Evolutionary conservation across 2,329 filamentous ascomycete genomes (phyloP), one percentile per base, ranked within the genome.

Genomic region (Talaromyces sp.): DNA sequence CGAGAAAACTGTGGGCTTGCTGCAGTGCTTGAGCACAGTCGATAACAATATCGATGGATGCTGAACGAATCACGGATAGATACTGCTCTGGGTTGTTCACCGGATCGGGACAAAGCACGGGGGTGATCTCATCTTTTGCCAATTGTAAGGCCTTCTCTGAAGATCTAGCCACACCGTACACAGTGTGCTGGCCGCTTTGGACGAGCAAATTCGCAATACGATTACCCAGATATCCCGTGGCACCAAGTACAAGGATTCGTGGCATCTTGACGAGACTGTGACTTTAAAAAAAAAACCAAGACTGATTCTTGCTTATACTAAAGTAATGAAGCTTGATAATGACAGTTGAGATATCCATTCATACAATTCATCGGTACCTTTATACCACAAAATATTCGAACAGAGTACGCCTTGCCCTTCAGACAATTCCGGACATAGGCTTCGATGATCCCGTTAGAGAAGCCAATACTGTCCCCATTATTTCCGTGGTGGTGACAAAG

Each of bases 151-250:
- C 75, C 68, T 78, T 79, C n/a, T 70, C 68, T 1, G 68, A 58
- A 2, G 68, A 70, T 59, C 76, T 72, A 11, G 73, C 75, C 37
- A 77, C 70, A 22, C 77, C 77, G 59, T 75, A 79, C 50, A 79
- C 77, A 8, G 69, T 71, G 63, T 79, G 70, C 41, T 68, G 69
- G 33, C 71, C 72, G 6, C 68, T 68, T 19, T 70, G 71, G 14
- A 77, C 59, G 3, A 74, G 70, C 24, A 68, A 61, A 27, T 67
- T 63, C 19, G 67, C 66, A 13, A 75, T 22, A 1, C 67, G 54
- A 33, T 67, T 65, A 56, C 76, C 76, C 11, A 78, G 60, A 60
- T 75, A 77, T 62, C 75, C 76, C 3, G 73, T 71, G 13, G 71
- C 72, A 22, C 75, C 74, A 58, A 76, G 65, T 52, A 77, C 62